Conservation (phyloP, 192 early-diverging fungal species). For the Linderina pennispora region DNA sequence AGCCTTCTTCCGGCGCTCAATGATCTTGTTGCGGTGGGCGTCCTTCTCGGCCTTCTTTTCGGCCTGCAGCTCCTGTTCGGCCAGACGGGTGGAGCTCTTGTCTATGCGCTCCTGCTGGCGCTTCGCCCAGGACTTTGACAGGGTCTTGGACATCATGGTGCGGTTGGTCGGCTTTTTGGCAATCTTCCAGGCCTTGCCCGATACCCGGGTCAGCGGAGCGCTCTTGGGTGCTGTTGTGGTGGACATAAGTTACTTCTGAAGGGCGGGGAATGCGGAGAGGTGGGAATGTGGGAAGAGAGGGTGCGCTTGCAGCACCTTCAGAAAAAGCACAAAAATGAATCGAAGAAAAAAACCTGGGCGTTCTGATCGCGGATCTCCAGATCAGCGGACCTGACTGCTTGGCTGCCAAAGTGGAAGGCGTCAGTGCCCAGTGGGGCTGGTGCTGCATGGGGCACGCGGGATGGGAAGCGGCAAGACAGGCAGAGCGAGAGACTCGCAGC, state of each 20-base stretch:
- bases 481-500: too few relatives aligned
- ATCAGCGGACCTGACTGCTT: too few relatives aligned
- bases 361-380: too few relatives aligned
- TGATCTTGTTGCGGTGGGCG: conserved; percentile 18
- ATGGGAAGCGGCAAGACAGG: too few relatives aligned
- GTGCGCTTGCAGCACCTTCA: too few relatives aligned
- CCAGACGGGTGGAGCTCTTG: conserved; percentile 14
- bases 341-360: too few relatives aligned
- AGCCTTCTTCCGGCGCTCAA: conserved; percentile 35
- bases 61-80: conserved; percentile 29
- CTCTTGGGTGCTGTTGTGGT: not conserved
- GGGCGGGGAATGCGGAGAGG: too few relatives aligned
- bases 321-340: too few relatives aligned
- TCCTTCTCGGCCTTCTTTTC: conserved; percentile 31
- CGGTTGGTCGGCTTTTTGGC: conserved; percentile 33
- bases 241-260: not conserved
- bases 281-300: too few relatives aligned
- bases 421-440: too few relatives aligned
- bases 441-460: too few relatives aligned
- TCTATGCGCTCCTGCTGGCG: conserved; percentile 25
- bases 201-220: conserved; percentile 28
- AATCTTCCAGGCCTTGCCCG: conserved; percentile 40
- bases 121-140: conserved; percentile 33
- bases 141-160: conserved; percentile 39
- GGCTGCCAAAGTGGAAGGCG: too few relatives aligned